A percentile compares a stretch with the other conserved stretches of the same genome.
Conservation (phyloP, 352 stramenopile species). For the Blastocystis sp. region DNA sequence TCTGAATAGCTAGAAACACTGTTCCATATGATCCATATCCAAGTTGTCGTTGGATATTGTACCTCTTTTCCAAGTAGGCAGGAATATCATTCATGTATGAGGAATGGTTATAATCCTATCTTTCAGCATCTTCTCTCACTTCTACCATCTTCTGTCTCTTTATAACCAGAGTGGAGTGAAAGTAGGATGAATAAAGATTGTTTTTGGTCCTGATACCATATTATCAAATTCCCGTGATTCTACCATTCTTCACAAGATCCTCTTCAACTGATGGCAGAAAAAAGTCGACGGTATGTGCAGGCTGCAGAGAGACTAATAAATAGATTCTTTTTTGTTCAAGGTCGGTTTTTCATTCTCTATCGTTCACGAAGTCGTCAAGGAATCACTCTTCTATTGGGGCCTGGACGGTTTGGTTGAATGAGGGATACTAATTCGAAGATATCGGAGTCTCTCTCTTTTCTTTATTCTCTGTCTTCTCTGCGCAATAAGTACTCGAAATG, state of each 20-base stretch:
- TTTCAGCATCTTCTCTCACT: neutral
- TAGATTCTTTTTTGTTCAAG: neutral
- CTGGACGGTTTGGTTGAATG: neutral
- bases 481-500: neutral
- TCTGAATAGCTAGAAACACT: slow-evolving; percentile 43
- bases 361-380: neutral
- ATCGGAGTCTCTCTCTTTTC: neutral
- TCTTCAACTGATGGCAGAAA: neutral
- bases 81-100: slow-evolving; percentile 53
- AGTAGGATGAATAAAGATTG: too few relatives aligned
- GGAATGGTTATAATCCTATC: neutral
- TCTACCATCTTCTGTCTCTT: neutral
- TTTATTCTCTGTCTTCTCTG: neutral
- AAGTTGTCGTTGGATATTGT: slow-evolving; percentile 60
- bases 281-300: neutral
- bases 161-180: too few relatives aligned
- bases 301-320: neutral
- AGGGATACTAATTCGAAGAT: neutral
- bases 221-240: neutral
- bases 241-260: neutral
- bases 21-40: slow-evolving; percentile 48
- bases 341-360: slow-evolving; percentile 19
- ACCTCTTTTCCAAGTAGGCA: slow-evolving; percentile 35
- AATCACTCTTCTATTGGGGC: neutral
- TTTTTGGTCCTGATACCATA: neutral